Conservation (phyloP, 2,329 filamentous ascomycete species). For the Pseudopyricularia javanii region DNA sequence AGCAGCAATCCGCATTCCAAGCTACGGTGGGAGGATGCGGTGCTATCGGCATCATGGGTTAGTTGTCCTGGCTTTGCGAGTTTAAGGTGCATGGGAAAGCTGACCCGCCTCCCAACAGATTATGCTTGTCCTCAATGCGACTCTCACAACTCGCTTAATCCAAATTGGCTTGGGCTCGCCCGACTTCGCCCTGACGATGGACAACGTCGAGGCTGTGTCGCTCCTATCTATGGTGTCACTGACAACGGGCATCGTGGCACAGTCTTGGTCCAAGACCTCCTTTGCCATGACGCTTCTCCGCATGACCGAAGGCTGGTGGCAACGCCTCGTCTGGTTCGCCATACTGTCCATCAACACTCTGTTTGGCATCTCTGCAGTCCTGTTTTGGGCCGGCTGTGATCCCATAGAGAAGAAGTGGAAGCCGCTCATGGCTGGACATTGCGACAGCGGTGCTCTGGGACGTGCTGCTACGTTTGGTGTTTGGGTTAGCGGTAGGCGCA, state of each 20-base stretch:
- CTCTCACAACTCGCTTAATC: not conserved
- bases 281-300: slow-evolving; percentile 22
- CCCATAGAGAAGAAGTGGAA: slow-evolving; percentile 9
- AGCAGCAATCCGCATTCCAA: slow-evolving; percentile 5
- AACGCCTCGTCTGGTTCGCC: slow-evolving; percentile 16
- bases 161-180: slow-evolving; percentile 10
- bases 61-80: not conserved
- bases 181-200: slow-evolving; percentile 7
- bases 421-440: slow-evolving; percentile 4
- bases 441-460: not conserved
- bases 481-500: not conserved
- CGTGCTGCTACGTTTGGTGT: not conserved
- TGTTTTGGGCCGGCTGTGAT: slow-evolving; percentile 12
- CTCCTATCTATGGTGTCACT: slow-evolving; percentile 12
- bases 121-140: not conserved
- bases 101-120: not conserved
- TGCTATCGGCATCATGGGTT: slow-evolving; percentile 1
- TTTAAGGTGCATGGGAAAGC: not conserved
- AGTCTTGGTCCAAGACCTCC: slow-evolving; percentile 25
- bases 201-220: slow-evolving; percentile 8
- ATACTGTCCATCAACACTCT: slow-evolving; percentile 16
- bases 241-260: slow-evolving; percentile 17
- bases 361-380: slow-evolving; percentile 9
- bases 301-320: slow-evolving; percentile 14
- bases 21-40: not conserved